A percentile compares a stretch with the other conserved stretches of the same genome.
phyloP scores from a whole-genome alignment of 768 basidiomycete genomes.

The Termitomyces sp. region DNA sequence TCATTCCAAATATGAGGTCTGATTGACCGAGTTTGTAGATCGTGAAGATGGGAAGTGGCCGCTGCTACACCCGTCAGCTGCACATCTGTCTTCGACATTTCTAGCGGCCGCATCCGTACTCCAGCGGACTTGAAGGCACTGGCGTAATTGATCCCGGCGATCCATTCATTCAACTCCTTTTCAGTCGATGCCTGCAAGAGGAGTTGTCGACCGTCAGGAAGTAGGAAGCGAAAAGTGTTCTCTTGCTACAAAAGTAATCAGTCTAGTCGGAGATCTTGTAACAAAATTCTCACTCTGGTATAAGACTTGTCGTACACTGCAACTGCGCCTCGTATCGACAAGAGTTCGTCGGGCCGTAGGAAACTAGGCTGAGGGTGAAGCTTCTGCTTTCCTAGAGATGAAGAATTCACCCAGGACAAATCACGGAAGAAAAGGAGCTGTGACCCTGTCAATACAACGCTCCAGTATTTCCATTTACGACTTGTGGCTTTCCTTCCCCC shows the following conservation, averaged over 20 bases:
- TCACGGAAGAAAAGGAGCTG: slow-evolving; percentile 91
- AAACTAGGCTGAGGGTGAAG: slow-evolving; percentile 32
- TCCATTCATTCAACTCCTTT: slow-evolving; percentile 83
- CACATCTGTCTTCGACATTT: slow-evolving; percentile 64
- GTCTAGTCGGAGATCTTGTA: not conserved
- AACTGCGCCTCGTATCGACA: slow-evolving; percentile 71
- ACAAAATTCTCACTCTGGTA: slow-evolving; percentile 50
- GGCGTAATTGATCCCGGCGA: slow-evolving; percentile 89
- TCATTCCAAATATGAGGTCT: slow-evolving; percentile 37
- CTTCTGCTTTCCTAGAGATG: slow-evolving; percentile 26
- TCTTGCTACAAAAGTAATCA: slow-evolving; percentile 39
- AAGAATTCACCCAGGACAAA: slow-evolving; percentile 42
- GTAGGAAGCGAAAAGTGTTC: slow-evolving; percentile 72
- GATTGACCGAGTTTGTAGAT: slow-evolving; percentile 39
- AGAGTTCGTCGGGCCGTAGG: slow-evolving; percentile 79
- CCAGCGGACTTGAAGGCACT: slow-evolving; percentile 85
- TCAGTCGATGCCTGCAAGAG: slow-evolving; percentile 71
- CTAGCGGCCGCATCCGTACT: slow-evolving; percentile 71
- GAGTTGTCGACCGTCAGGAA: slow-evolving; percentile 74
- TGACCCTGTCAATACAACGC: slow-evolving; percentile 81
- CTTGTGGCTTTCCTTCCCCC: slow-evolving; percentile 70
- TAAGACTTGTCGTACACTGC: slow-evolving; percentile 80
- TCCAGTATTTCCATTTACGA: slow-evolving; percentile 87
- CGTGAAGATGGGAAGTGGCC: slow-evolving; percentile 77
- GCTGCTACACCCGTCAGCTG: slow-evolving; percentile 82